Base-by-base conservation (phyloP, 2,329 filamentous ascomycete genomes). In the Diaporthe ilicicola region DNA sequence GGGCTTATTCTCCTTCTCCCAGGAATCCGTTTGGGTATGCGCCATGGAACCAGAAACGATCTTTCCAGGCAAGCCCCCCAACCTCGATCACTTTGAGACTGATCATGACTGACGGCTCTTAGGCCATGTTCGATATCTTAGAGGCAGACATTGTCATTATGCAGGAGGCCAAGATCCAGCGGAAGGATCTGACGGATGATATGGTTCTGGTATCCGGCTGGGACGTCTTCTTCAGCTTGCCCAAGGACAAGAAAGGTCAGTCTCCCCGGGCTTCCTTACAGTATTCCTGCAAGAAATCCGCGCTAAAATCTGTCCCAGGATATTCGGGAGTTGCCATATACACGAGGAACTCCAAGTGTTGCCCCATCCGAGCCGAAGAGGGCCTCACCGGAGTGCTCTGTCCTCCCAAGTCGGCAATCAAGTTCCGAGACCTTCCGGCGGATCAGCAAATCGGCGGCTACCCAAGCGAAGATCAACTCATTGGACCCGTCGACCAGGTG, bases 271-370 rank as follows among this genome's bases (percentile, higher is more conserved):
- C 0, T 12, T 13, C 17, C 3, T 22, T 24, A 22, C 19, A 0
- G 15, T 17, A 37, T 39, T 19, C 15, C 15, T 2, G 19, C 29
- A 22, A 13, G 27, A 27, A 15, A 6, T 22, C 27, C n/a, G 29
- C 42, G 22, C 67, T 75, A 12, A n/a, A n/a, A 74, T 51, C 54
- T 75, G 37, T 17, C 46, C 9, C 67, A 97, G 94, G 96, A 29
- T 99, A 98, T 79, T 97, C 95, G 32, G 96, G 96, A 2, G 95
- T 99, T 2, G 96, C 92, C 4, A 94, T 99, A 44, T 99, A 98
- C 82, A 98, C 95, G 1, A 90, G 94, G n/a, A 96, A 93, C 78
- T 88, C 92, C 4, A 91, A 89, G 44, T 98, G 96, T 80, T 89
- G 91, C 4, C 96, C 96, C 0, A 93, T 98, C 32, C 90, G 92